phyloP scores from a whole-genome alignment of 2,329 filamentous ascomycete species.

The Penicillium sp. region DNA sequence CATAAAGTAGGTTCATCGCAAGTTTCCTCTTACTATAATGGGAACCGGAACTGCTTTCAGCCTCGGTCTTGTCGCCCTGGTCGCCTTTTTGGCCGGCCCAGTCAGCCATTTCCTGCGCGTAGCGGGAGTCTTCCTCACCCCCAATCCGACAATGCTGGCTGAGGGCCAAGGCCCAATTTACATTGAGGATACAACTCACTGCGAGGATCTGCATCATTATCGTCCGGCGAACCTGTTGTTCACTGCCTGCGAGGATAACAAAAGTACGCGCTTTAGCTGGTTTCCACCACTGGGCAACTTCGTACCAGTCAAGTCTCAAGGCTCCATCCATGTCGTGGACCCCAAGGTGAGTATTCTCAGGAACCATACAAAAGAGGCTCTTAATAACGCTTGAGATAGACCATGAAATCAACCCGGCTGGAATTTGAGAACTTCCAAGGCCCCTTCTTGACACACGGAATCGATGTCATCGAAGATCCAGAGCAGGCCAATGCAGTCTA shows the following conservation, averaged over 20 bases:
- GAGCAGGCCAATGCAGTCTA: constrained; percentile 50
- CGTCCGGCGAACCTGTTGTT: constrained; percentile 51
- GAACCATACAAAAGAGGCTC: background rate
- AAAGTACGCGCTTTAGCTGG: constrained; percentile 49
- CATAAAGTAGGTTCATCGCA: too few species aligned
- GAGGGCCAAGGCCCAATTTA: constrained; percentile 39
- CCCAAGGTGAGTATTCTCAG: constrained; percentile 45
- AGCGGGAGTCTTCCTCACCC: constrained; percentile 25
- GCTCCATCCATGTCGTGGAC: constrained; percentile 52
- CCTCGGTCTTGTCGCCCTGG: constrained; percentile 22
- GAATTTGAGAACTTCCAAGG: constrained; percentile 52
- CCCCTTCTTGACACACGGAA: constrained; percentile 60
- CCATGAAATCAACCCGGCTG: constrained; percentile 48
- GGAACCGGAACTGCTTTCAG: constrained; percentile 15
- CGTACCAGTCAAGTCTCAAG: constrained; percentile 30
- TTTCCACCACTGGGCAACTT: constrained; percentile 52
- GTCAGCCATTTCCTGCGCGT: constrained; percentile 23
- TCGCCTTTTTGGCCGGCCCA: constrained; percentile 21
- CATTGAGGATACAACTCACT: constrained; percentile 56
- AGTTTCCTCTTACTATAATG: constrained; percentile 17
- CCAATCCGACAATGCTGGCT: constrained; percentile 15
- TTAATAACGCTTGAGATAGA: constrained; percentile 34
- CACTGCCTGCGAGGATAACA: constrained; percentile 55
- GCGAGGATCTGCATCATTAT: constrained; percentile 62
- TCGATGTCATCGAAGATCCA: constrained; percentile 58